Evolutionary conservation across 495 filamentous ascomycete genomes (phyloP).

Genomic region (Penicillium pancosmium): DNA sequence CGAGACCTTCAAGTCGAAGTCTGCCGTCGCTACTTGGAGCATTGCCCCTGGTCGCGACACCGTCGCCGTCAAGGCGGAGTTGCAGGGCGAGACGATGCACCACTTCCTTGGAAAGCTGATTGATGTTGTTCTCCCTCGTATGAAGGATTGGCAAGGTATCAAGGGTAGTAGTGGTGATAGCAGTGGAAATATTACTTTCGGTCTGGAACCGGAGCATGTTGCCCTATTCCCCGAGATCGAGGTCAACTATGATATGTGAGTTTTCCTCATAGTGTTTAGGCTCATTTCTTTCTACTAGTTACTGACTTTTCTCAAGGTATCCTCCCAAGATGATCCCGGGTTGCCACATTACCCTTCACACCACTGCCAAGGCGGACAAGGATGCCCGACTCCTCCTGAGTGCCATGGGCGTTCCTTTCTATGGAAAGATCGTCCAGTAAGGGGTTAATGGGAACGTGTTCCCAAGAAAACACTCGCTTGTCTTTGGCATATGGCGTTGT

Average conservation of each 20-base stretch:
- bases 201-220: slow-evolving; percentile 70
- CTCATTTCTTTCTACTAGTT: neutral
- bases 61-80: slow-evolving; percentile 66
- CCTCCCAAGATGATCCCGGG: slow-evolving; percentile 93
- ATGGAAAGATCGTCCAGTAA: slow-evolving; percentile 67
- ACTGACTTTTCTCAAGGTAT: slow-evolving; percentile 52
- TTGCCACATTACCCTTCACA: slow-evolving; percentile 84
- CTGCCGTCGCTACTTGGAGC: slow-evolving; percentile 66
- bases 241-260: slow-evolving; percentile 86
- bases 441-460: neutral
- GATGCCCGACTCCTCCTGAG: slow-evolving; percentile 86
- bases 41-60: slow-evolving; percentile 53
- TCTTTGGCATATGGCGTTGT: slow-evolving; percentile 17
- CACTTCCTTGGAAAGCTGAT: slow-evolving; percentile 85
- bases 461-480: slow-evolving; percentile 7
- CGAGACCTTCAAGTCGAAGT: slow-evolving; percentile 65
- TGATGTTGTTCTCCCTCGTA: slow-evolving; percentile 85
- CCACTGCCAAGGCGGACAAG: slow-evolving; percentile 82
- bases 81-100: slow-evolving; percentile 79
- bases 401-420: slow-evolving; percentile 79
- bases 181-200: slow-evolving; percentile 84
- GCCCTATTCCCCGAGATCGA: slow-evolving; percentile 90
- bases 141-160: slow-evolving; percentile 92
- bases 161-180: slow-evolving; percentile 77
- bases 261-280: slow-evolving; percentile 18